Evolutionary conservation across 305 asterid species (phyloP), one percentile per base, ranked within the genome.

Genomic region (Fraxinus albicans): DNA sequence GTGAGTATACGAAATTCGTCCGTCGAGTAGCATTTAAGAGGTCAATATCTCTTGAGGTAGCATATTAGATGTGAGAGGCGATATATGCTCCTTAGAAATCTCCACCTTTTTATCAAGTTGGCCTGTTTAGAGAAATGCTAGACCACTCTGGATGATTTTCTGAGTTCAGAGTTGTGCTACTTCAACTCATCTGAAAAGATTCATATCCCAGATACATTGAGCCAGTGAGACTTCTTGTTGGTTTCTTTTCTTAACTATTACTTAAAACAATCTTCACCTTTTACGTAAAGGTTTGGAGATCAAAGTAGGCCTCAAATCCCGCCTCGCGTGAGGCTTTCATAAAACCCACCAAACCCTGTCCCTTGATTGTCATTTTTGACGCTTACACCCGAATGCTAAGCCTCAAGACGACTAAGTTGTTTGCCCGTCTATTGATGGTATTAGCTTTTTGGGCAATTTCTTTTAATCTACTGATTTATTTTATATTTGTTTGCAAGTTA

Each of bases 21-120:
- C 73, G 77, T 63, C 15, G 33, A 40, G 82, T 77, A 50, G 77
- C 84, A 60, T 79, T 34, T 83, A 35, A 47, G 73, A 77, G 77
- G 53, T 82, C 76, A 53, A 81, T 58, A 3, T 77, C 25, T 67
- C 77, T 42, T 72, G 34, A 77, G 17, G 7, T 25, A 23, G 34
- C 73, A 65, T 65, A 25, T 65, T 23, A 58, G 69, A 58, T 19
- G 69, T 21, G 29, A 58, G 12, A 6, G 12, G 25, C 21, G 10
- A 58, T 58, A 19, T 21, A 58, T 6, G 23, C 63, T 53, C n/a
- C 63, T 13, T 53, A 58, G 25, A 19, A 58, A n/a, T 31, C 31
- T 7, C 13, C 69, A 58, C 29, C 29, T 58, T 2, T 58, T 19
- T 58, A 58, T 58, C 12, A 7, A 58, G 69, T 58, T 58, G 67